Base-by-base conservation (phyloP, 1,284 basidiomycete species). In the Vanrija sp. region DNA sequence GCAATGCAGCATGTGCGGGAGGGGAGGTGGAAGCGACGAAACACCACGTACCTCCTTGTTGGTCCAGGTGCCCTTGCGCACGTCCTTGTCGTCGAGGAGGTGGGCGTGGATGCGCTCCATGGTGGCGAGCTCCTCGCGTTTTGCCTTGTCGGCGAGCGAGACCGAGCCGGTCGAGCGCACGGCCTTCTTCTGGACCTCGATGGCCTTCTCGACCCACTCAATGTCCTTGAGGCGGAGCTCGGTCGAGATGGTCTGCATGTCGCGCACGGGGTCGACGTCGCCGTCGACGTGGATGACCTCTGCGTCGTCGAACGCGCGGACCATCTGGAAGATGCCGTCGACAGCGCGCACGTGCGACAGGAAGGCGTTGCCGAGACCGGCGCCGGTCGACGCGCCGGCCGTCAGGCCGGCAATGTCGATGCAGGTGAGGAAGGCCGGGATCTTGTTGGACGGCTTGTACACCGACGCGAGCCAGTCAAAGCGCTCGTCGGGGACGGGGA, bases 271-370 rank as follows among this genome's bases (percentile, higher is more conserved):
- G 78, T 98, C 82, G 55, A 99, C 93, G 64, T 98, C 96, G 49
- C 96, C 96, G 77, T 98, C 96, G 66, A 98, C 96, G 77, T 99
- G 96, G 64, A 91, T 98, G 72, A 99, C 93, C 72, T 99, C 96
- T 36, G 92, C 88, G 69, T 99, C 96, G 72, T 98, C 95, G 73
- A 99, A 99, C 7, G 94, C 93, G 65, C 96, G 89, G 53, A 98
- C 86, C 60, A 98, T 87, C 77, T 98, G 96, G 83, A 98, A 98
- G 75, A 99, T 99, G 71, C 96, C 96, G 73, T 99, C 96, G 60
- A 98, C 96, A 22, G 95, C 89, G 56, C 96, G 88, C 47, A 99
- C 95, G 76, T 98, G 92, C 31, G 91, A 93, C 77, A 99, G 80
- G 82, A 99, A 99, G 41, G 92, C 86, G 75, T 99, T 99, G 45